phyloP scores from a whole-genome alignment of 192 early-diverging fungal species.

The Funneliformis geosporum region DNA sequence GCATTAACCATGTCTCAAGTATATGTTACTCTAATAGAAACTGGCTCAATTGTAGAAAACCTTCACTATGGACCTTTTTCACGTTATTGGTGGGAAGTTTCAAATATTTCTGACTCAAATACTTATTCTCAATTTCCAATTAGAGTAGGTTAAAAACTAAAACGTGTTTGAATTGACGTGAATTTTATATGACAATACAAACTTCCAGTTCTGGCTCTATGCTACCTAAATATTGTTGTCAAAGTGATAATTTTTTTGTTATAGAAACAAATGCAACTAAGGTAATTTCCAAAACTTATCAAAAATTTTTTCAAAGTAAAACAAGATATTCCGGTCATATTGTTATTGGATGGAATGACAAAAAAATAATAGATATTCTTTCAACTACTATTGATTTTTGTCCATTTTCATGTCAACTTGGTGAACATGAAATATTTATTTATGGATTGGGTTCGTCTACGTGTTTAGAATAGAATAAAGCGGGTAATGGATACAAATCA shows the following conservation, averaged over 20 bases:
- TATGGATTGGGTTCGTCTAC: background rate
- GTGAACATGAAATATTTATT: background rate
- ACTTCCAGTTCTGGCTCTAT: background rate
- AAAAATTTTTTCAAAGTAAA: background rate
- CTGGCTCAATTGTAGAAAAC: too few relatives aligned
- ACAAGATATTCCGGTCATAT: background rate
- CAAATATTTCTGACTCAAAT: too few relatives aligned
- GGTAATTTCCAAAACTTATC: too few relatives aligned
- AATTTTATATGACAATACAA: background rate
- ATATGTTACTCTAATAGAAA: too few relatives aligned
- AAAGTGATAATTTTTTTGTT: background rate
- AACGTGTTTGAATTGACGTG: background rate
- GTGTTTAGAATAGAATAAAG: background rate
- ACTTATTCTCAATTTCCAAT: too few relatives aligned
- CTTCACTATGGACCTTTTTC: too few relatives aligned
- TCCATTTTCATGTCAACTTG: background rate
- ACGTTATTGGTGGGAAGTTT: too few relatives aligned
- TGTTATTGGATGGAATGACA: background rate
- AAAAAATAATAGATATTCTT: conserved; percentile 7
- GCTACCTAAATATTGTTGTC: background rate
- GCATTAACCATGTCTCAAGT: too few relatives aligned
- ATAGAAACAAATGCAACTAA: background rate
- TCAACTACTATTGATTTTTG: background rate
- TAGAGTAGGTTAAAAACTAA: background rate
- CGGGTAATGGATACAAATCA: background rate